Conservation (phyloP, 176 grass and related monocot species). For the Thinopyrum elongatum region DNA sequence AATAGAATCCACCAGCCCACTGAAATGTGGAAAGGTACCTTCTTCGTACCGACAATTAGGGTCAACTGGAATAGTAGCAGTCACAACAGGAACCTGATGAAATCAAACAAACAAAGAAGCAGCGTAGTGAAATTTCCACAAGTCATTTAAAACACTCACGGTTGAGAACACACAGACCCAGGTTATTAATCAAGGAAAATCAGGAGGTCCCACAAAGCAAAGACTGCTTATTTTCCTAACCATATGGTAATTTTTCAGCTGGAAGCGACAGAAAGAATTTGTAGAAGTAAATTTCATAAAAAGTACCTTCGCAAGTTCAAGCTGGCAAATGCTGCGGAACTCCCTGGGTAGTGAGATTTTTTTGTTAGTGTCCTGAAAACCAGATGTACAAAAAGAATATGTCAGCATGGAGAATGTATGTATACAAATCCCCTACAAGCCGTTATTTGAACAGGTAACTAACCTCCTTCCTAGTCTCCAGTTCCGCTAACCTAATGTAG, state of each 20-base stretch:
- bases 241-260: neutral
- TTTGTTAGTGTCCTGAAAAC: constrained; percentile 84
- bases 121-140: neutral
- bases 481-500: constrained; percentile 95
- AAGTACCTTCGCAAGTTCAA: constrained; percentile 77
- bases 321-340: constrained; percentile 66
- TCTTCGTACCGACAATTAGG: constrained; percentile 78
- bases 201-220: neutral
- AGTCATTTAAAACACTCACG: constrained; percentile 2
- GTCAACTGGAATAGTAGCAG: constrained; percentile 75
- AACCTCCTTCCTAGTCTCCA: constrained; percentile 96
- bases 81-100: constrained; percentile 87
- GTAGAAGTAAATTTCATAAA: constrained; percentile 18
- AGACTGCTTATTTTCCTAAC: neutral
- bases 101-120: constrained; percentile 5
- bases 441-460: constrained; percentile 18
- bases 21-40: constrained; percentile 94
- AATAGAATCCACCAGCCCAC: constrained; percentile 74
- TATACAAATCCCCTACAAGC: constrained; percentile 7
- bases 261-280: constrained; percentile 10
- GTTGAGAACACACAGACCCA: neutral
- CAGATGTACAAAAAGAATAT: constrained; percentile 32
- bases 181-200: constrained; percentile 3
- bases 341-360: constrained; percentile 83
- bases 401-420: constrained; percentile 29